Percentiles rank a stretch among this genome's conserved stretches.
phyloP scores from a whole-genome alignment of 169 alveolate species.

The Nephromyces sp. region DNA sequence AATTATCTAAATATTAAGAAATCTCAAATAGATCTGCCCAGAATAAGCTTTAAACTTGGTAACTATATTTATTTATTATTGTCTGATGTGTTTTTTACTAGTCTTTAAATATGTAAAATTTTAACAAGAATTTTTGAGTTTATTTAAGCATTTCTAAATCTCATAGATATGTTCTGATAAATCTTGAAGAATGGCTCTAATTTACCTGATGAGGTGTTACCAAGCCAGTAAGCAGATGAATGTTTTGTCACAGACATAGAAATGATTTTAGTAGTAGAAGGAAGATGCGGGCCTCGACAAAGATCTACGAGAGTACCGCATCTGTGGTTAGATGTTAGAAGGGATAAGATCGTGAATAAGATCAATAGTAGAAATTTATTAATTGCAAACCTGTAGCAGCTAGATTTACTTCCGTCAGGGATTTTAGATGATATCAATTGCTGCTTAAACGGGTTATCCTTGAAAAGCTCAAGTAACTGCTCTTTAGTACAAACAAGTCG shows the following conservation, averaged over 20 bases:
- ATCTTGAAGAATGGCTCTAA: no score
- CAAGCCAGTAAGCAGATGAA: constrained; percentile 98
- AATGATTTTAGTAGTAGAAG: constrained; percentile 68
- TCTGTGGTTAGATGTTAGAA: constrained; percentile 89
- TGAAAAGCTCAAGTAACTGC: constrained; percentile 91
- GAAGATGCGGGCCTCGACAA: constrained; percentile 99
- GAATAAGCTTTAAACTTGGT: not conserved
- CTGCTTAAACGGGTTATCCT: constrained; percentile 93
- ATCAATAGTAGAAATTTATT: no score
- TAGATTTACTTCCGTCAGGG: constrained; percentile 85
- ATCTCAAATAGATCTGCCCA: no score
- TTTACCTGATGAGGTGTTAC: no score
- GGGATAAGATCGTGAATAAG: no score
- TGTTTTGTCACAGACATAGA: constrained; percentile 87
- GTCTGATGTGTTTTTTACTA: no score
- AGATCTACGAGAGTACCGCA: constrained; percentile 96
- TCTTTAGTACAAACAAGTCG: constrained; percentile 86
- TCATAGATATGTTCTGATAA: no score
- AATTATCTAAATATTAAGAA: constrained; percentile 43
- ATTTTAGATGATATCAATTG: constrained; percentile 87
- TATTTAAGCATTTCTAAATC: no score
- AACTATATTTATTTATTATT: not conserved
- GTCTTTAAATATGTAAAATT: no score
- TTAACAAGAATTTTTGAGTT: no score
- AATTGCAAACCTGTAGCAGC: no score